A percentile compares a stretch with the other conserved stretches of the same genome.
phyloP scores from a whole-genome alignment of 2,329 filamentous ascomycete genomes.

The Harringtonia aguacate region DNA sequence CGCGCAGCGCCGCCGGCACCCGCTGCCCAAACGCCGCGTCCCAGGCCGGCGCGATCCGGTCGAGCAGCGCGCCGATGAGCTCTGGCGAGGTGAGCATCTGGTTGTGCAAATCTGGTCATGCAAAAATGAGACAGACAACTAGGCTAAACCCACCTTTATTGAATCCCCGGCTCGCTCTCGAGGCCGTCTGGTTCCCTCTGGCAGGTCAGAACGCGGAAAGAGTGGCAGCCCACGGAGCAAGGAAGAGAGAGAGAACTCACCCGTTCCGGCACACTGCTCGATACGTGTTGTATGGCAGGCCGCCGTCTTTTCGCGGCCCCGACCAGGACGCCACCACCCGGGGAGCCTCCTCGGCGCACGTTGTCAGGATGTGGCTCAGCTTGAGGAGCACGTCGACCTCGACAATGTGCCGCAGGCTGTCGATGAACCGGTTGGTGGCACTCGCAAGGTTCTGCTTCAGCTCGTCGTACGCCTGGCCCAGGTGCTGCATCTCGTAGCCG shows the following conservation, averaged over 20 bases:
- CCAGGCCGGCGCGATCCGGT: conserved; percentile 14
- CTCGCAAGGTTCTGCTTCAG: conserved; percentile 2
- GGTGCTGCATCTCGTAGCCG: conserved; percentile 3
- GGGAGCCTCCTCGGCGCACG: background rate
- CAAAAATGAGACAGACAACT: background rate
- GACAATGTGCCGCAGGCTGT: background rate
- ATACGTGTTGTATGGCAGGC: conserved; percentile 3
- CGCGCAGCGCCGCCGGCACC: conserved; percentile 13
- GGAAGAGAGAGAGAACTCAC: background rate
- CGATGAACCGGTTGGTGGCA: background rate
- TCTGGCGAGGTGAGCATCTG: too few species aligned
- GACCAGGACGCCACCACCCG: conserved; percentile 1
- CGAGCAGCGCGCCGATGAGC: background rate
- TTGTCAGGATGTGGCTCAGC: background rate
- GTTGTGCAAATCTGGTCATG: too few species aligned
- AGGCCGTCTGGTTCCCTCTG: background rate
- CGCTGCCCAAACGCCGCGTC: conserved; percentile 16
- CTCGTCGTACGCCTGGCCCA: conserved; percentile 2
- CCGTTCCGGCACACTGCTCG: conserved; percentile 2
- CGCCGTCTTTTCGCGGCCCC: background rate
- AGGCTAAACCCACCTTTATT: conserved; percentile 1
- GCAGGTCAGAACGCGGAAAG: too few species aligned
- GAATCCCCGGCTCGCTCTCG: background rate
- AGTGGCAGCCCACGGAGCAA: background rate
- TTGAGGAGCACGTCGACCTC: conserved; percentile 2